Conservation (phyloP, 352 stramenopile genomes). For the Globisporangium radiosum region DNA sequence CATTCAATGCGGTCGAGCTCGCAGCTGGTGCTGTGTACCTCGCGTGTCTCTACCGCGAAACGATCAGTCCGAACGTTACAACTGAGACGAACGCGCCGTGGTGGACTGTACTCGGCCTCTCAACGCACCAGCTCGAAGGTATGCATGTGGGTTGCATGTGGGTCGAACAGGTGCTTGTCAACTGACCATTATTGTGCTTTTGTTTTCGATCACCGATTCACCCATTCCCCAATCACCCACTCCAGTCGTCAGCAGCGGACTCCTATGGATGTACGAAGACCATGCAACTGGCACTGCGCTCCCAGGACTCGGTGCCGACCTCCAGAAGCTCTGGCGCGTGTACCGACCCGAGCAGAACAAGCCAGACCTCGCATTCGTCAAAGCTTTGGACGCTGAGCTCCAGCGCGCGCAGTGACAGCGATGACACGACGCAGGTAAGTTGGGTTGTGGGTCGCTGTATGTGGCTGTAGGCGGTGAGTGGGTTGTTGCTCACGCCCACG, state of each 20-base stretch:
- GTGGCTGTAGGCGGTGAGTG: neutral
- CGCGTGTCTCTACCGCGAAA: conserved; percentile 51
- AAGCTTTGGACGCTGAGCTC: conserved; percentile 46
- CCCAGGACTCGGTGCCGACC: conserved; percentile 29
- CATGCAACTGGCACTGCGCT: conserved; percentile 16
- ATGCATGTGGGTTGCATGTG: neutral
- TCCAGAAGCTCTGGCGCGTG: conserved; percentile 44
- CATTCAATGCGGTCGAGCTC: conserved; percentile 43
- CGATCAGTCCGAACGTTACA: conserved; percentile 46
- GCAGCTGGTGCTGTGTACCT: conserved; percentile 66
- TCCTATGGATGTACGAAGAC: conserved; percentile 71
- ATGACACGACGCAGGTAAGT: neutral
- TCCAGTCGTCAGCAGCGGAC: conserved; percentile 37
- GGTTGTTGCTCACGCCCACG: conserved; percentile 24
- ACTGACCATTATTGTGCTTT: neutral
- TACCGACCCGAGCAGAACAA: conserved; percentile 48
- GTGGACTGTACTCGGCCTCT: conserved; percentile 54
- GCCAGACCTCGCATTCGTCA: conserved; percentile 58
- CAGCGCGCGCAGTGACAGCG: conserved; percentile 14
- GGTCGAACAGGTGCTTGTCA: neutral
- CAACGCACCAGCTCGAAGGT: conserved; percentile 47
- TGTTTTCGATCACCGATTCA: conserved; percentile 1
- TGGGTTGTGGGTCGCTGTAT: neutral
- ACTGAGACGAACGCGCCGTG: conserved; percentile 61
- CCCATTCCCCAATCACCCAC: no score